Evolutionary conservation across 2,329 filamentous ascomycete genomes (phyloP), one percentile per base, ranked within the genome.

Genomic region (Mycosphaerelloides madeirae): DNA sequence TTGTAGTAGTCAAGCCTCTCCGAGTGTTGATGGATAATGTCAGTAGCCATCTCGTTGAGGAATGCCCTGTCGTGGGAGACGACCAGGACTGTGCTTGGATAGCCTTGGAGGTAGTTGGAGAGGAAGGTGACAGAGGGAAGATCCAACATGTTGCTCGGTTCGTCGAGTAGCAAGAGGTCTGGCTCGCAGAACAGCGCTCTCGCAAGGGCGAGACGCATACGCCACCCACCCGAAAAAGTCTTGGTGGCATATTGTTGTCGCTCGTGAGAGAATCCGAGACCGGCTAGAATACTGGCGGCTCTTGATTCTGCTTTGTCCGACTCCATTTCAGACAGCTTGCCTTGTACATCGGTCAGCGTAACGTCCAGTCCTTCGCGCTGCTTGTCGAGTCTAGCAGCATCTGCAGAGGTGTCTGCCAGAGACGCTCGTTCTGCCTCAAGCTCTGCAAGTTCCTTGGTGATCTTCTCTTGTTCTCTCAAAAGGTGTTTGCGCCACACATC

Each of bases 71-170:
- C 93, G 85, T 98, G 93, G 68, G 88, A 95, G 54, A 98, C 93
- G 42, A 98, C 91, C 12, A 98, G 77, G 20, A 98, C 83, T 2
- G 93, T 97, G 68, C 88, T 95, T 31, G 91, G 91, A 64, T 98
- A 98, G 38, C 75, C 76, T 67, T 96, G 90, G 7, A 98, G 84
- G 65, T 98, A 98, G 62, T 90, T 91, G 37, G 91, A 86, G 65
- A 98, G 79, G 80, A 97, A 98, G 44, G 93, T 94, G 64, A 98
- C 97, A 18, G 93, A 97, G n/a, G 93, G 93, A 46, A 98, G 93
- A 71, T 97, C 93, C 87, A 98, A 89, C 91, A 97, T 97, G 82
- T 97, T 97, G 44, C 91, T 97, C 72, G 93, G 93, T 81, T 98
- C 93, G 74, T 98, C 93, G 58, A 98, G 88, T 66, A 98, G 78